Percentiles rank a stretch among this genome's conserved stretches.
phyloP scores from a whole-genome alignment of 257 asterid species.

The Fraxinus cuspidata region DNA sequence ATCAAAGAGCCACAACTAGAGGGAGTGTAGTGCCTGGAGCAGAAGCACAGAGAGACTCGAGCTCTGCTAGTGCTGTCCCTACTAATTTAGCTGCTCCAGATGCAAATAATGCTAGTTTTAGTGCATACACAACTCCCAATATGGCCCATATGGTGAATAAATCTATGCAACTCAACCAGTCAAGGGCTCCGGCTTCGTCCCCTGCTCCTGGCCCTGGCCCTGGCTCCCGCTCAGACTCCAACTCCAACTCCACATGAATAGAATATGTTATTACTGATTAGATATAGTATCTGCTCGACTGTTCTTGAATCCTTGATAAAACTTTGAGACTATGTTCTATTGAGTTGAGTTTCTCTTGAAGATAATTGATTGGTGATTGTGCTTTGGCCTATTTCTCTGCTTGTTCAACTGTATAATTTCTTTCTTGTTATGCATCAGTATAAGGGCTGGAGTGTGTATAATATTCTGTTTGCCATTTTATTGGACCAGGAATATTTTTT shows the following conservation, averaged over 20 bases:
- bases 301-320: background rate
- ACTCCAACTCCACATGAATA: background rate
- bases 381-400: background rate
- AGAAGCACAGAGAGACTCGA: background rate
- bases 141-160: background rate
- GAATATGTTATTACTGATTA: background rate
- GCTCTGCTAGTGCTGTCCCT: background rate
- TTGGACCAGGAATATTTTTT: too few relatives aligned
- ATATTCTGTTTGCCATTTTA: too few relatives aligned
- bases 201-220: background rate
- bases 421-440: too few relatives aligned
- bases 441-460: too few relatives aligned
- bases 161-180: constrained; percentile 3
- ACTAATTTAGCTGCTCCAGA: background rate
- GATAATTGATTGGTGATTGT: background rate
- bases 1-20: constrained; percentile 43
- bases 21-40: constrained; percentile 11
- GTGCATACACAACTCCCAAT: background rate
- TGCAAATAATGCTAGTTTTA: background rate
- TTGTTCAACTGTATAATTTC: too few relatives aligned
- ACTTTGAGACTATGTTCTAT: background rate
- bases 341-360: background rate
- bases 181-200: background rate
- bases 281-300: background rate
- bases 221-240: background rate